Evolutionary conservation across 2,329 filamentous ascomycete species (phyloP).

Genomic region (Fusarium vanettenii): DNA sequence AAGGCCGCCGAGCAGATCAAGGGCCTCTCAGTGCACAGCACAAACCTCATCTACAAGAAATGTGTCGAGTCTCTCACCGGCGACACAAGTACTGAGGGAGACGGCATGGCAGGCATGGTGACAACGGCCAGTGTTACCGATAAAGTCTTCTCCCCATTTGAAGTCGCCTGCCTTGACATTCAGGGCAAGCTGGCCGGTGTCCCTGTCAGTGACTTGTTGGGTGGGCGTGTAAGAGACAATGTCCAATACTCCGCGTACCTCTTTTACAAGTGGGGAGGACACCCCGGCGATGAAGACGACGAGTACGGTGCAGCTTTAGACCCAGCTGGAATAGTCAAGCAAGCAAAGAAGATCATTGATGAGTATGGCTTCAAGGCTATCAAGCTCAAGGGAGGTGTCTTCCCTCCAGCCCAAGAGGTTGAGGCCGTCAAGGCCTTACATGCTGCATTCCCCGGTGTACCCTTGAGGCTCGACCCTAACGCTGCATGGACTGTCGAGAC

Average conservation of each 20-base stretch:
- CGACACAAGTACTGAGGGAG: constrained; percentile 57
- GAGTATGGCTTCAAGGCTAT: constrained; percentile 57
- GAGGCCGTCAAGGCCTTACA: constrained; percentile 53
- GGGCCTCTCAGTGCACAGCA: constrained; percentile 62
- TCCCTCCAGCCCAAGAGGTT: constrained; percentile 53
- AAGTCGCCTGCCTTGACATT: constrained; percentile 56
- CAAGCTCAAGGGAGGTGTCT: constrained; percentile 57
- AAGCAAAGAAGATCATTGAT: constrained; percentile 52
- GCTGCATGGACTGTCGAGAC: constrained; percentile 54
- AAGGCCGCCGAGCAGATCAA: constrained; percentile 47
- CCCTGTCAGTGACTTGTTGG: constrained; percentile 53
- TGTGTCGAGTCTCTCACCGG: constrained; percentile 80
- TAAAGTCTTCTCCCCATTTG: constrained; percentile 57
- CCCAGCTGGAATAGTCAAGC: constrained; percentile 48
- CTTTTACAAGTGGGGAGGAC: constrained; percentile 57
- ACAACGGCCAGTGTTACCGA: constrained; percentile 54
- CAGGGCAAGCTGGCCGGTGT: constrained; percentile 55
- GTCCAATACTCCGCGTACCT: constrained; percentile 58
- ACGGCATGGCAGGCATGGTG: constrained; percentile 68
- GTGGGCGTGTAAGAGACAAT: constrained; percentile 52
- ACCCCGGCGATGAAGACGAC: constrained; percentile 53
- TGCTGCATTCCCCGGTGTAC: constrained; percentile 50
- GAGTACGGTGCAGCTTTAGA: constrained; percentile 54
- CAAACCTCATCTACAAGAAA: constrained; percentile 85
- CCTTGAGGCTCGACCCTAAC: constrained; percentile 53